Percentiles rank a stretch among this genome's conserved stretches.
These are phyloP conservation scores for Aspergillus pseudoviridinutans DNA, from an alignment of 2,329 filamentous ascomycete species.

Conservation along the genomic window DNA sequence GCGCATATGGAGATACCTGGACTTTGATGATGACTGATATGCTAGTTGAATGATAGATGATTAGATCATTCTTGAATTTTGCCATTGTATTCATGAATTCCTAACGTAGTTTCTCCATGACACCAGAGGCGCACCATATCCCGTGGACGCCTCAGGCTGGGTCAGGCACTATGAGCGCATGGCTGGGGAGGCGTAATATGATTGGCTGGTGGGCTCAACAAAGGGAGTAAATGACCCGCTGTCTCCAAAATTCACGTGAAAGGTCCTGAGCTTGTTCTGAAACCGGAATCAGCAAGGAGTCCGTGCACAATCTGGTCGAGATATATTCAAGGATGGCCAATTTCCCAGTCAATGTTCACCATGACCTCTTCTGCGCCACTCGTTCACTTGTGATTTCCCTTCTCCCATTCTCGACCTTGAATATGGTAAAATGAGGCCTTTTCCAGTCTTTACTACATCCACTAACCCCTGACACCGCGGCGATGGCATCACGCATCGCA, in stretches of 20 bases:
- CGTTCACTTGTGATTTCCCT: background rate
- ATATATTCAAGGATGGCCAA: background rate
- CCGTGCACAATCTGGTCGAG: background rate
- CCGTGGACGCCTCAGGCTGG: background rate
- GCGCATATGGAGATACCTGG: background rate
- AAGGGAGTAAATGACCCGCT: background rate
- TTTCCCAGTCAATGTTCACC: background rate
- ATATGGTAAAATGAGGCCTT: background rate
- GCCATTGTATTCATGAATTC: background rate
- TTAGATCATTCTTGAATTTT: background rate
- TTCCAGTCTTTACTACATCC: background rate
- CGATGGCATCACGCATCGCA: background rate
- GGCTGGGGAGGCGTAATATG: background rate
- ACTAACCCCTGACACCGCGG: slow-evolving; percentile 4
- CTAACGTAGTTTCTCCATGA: too few species aligned
- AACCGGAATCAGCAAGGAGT: background rate
- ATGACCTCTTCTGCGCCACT: background rate
- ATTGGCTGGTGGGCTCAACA: background rate
- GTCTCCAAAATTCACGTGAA: background rate
- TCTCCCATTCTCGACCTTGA: background rate
- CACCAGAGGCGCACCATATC: background rate
- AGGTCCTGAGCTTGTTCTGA: background rate
- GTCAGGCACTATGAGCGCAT: background rate
- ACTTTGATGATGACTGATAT: background rate
- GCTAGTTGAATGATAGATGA: background rate